Conservation (phyloP, 352 stramenopile species). For the Phytophthora ramorum region DNA sequence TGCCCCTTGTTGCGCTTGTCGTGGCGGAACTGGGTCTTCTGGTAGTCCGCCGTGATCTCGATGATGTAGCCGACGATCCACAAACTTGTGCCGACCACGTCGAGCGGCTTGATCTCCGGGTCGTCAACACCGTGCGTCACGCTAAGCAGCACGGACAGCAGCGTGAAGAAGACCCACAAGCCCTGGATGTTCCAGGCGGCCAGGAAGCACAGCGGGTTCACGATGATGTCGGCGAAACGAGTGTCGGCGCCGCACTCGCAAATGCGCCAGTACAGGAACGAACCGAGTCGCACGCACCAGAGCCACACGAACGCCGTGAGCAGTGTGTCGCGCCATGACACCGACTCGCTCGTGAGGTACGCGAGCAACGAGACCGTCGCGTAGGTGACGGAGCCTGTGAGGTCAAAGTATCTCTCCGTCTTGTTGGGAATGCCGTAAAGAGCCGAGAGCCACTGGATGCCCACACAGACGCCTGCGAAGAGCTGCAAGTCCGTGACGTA, state of each 20-base stretch:
- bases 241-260: constrained; percentile 63
- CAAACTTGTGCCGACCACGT: constrained; percentile 42
- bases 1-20: constrained; percentile 68
- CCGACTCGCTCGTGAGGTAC: constrained; percentile 34
- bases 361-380: constrained; percentile 54
- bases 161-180: constrained; percentile 81
- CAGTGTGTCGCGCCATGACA: constrained; percentile 57
- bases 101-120: constrained; percentile 34
- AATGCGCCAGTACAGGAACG: constrained; percentile 78
- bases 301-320: constrained; percentile 67
- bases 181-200: constrained; percentile 80
- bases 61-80: constrained; percentile 73
- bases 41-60: constrained; percentile 72
- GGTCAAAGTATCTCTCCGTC: constrained; percentile 79
- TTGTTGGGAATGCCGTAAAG: constrained; percentile 67
- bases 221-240: constrained; percentile 75
- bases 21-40: constrained; percentile 79
- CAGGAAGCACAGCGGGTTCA: constrained; percentile 71
- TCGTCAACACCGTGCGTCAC: constrained; percentile 45
- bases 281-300: constrained; percentile 75
- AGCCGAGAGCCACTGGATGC: constrained; percentile 66
- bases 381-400: constrained; percentile 77
- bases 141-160: constrained; percentile 63
- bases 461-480: constrained; percentile 57
- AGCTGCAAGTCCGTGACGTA: constrained; percentile 49